Base-by-base conservation (phyloP, 768 basidiomycete species). In the Mycena sanguinolenta region DNA sequence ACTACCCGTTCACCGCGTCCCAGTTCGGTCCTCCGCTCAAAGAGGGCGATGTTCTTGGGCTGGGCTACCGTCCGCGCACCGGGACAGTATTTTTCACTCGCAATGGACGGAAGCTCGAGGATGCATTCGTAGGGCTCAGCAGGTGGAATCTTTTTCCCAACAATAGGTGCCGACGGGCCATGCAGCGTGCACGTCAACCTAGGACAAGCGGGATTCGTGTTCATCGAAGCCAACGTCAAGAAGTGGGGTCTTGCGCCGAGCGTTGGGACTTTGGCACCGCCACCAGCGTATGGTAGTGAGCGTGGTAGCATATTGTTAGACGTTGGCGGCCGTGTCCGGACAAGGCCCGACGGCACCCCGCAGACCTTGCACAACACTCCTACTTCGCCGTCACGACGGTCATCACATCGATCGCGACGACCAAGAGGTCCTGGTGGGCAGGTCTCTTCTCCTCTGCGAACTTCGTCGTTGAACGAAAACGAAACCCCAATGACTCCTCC, bases 71-170 rank as follows among this genome's bases (percentile, higher is more conserved):
- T 27, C 98, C 98, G 6, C 91, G 98, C 46, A 95, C 94, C 4
- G 98, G 98, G 32, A 97, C 96, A 0, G 96, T 99, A n/a, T 99
- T 99, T 84, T 99, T 95, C 86, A 99, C 98, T 44, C 92, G 97
- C 68, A 99, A 99, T 76, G 98, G 98, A 36, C 91, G 96, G 69
- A 98, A 96, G 83, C 90, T 96, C 80, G 97, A 98, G 75, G 98
- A 99, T 79, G 97, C 96, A 10, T 99, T 95, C 76, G 84, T 95
- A 64, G 97, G 96, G 42, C 85, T 99, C 67, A 94, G 89, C 76
- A 87, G 90, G 63, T 94, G 92, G 87, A 99, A 99, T 77, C 88
- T 99, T 21, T n/a, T 99, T 99, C 86, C 98, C 98, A 64, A 96
- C 95, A 58, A 91, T 99, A 63, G 98, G 97, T 54, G 96, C 97